phyloP scores from a whole-genome alignment of 1,284 basidiomycete genomes.

The Exobasidium cylindrosporum region DNA sequence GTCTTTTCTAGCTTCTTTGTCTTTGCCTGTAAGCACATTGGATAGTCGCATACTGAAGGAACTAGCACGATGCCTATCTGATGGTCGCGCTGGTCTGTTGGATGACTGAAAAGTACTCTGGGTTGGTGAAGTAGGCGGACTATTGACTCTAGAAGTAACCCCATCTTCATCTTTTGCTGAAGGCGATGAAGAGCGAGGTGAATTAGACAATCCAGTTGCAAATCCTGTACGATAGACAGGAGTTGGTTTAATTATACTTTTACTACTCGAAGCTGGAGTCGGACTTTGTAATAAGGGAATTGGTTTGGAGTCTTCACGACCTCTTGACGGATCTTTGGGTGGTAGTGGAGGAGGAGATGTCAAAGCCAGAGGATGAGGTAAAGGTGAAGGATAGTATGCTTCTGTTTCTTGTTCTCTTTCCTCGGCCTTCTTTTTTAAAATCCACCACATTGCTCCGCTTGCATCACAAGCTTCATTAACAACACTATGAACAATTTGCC shows the following conservation, averaged over 20 bases:
- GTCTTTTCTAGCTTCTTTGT: not conserved
- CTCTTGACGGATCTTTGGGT: constrained; percentile 13
- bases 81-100: not conserved
- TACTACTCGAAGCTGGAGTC: not conserved
- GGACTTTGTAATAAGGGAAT: not conserved
- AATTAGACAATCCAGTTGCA: not conserved
- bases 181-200: not conserved
- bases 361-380: not conserved
- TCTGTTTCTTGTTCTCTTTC: constrained; percentile 58
- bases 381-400: constrained; percentile 20
- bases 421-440: constrained; percentile 76
- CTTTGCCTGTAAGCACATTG: constrained; percentile 14
- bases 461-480: constrained; percentile 87
- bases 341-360: constrained; percentile 5
- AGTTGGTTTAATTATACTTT: not conserved
- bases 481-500: constrained; percentile 90
- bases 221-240: not conserved
- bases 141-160: not conserved
- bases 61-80: constrained; percentile 30
- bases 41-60: constrained; percentile 24
- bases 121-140: not conserved
- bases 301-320: not conserved
- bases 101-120: not conserved
- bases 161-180: not conserved
- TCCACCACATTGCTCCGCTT: constrained; percentile 92